Conservation (phyloP, 306 rosid genomes). For the Cyclanthera cordifolia region DNA sequence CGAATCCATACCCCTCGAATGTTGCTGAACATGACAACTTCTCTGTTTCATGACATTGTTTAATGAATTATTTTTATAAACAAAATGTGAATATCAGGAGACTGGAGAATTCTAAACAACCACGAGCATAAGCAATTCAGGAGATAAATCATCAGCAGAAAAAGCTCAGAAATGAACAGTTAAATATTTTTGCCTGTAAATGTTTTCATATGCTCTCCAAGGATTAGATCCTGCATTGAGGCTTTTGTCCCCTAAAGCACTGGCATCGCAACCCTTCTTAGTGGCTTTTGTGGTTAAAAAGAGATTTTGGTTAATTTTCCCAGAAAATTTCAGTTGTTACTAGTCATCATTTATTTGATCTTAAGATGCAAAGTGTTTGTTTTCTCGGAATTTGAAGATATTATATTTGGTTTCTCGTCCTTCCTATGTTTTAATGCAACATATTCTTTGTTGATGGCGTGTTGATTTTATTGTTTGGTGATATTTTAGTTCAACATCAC, state of each 20-base stretch:
- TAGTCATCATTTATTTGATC: slow-evolving; percentile 14
- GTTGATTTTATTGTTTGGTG: no score
- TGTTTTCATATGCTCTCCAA: slow-evolving; percentile 7
- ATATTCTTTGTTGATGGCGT: no score
- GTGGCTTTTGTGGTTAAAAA: slow-evolving; percentile 10
- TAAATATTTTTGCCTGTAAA: slow-evolving; percentile 12
- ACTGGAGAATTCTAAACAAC: slow-evolving; percentile 53
- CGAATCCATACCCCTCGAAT: background rate
- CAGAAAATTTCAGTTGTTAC: slow-evolving; percentile 17
- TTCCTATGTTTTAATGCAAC: background rate
- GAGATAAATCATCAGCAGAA: slow-evolving; percentile 10
- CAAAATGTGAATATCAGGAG: slow-evolving; percentile 47
- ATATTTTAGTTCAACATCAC: no score
- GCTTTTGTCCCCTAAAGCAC: slow-evolving; percentile 13
- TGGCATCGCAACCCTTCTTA: slow-evolving; percentile 10
- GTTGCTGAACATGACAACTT: no score
- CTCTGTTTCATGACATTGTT: background rate
- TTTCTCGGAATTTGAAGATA: slow-evolving; percentile 18
- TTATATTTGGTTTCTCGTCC: background rate
- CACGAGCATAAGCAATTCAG: slow-evolving; percentile 34
- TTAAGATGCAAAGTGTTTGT: slow-evolving; percentile 10
- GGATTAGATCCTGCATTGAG: slow-evolving; percentile 18
- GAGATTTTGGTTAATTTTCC: slow-evolving; percentile 14
- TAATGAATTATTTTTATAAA: slow-evolving; percentile 3
- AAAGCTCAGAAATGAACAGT: slow-evolving; percentile 17